Conservation (phyloP, 2,329 filamentous ascomycete genomes). For the Magnaporthiopsis rhizophila region DNA sequence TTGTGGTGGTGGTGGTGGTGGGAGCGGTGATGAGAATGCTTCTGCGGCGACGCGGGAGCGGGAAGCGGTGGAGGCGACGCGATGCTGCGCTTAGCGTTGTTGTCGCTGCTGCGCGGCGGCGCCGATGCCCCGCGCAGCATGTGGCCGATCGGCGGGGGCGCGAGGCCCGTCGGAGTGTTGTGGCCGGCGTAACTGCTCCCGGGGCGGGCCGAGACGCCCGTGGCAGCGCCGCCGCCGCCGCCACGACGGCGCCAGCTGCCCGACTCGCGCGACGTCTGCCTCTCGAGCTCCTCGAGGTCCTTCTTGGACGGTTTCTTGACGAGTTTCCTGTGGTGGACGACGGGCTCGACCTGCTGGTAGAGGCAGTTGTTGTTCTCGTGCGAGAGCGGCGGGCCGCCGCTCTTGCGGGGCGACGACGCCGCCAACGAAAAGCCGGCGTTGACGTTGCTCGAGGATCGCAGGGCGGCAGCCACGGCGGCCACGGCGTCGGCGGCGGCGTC, state of each 20-base stretch:
- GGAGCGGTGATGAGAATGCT: not conserved
- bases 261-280: not conserved
- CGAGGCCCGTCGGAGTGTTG: not conserved
- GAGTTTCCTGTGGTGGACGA: slow-evolving; percentile 1
- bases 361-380: not conserved
- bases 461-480: not conserved
- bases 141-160: not conserved
- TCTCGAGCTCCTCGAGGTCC: not conserved
- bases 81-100: not conserved
- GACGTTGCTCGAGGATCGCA: slow-evolving; percentile 11
- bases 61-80: not conserved
- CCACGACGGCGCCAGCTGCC: not conserved
- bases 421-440: slow-evolving; percentile 11
- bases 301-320: slow-evolving; percentile 4
- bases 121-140: not conserved
- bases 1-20: not conserved
- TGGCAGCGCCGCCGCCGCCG: not conserved
- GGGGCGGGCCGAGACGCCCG: not conserved
- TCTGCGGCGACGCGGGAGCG: not conserved
- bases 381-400: not conserved
- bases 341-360: not conserved
- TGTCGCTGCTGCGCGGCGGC: not conserved
- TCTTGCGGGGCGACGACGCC: slow-evolving; percentile 1
- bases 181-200: not conserved
- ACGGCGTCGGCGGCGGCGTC: slow-evolving; percentile 2